phyloP scores from a whole-genome alignment of 1,139 yeast species.

The Suhomyces yuchorum region DNA sequence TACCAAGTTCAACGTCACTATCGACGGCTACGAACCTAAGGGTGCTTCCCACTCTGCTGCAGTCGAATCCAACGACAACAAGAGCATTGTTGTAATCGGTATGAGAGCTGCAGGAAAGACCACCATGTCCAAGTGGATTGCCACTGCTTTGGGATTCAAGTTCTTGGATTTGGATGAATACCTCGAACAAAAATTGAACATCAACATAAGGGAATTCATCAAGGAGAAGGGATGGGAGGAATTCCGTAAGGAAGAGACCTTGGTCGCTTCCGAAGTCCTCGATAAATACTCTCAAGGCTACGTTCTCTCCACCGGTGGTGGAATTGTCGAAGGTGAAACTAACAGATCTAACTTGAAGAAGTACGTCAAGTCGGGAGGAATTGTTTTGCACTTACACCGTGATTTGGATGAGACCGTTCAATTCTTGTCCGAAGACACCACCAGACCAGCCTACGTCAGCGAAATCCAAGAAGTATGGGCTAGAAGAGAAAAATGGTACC shows the following conservation, averaged over 20 bases:
- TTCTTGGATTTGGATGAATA: conserved; percentile 77
- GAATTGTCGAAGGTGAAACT: conserved; percentile 78
- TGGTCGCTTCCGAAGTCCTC: conserved; percentile 56
- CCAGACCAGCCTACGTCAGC: conserved; percentile 83
- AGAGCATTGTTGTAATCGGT: conserved; percentile 82
- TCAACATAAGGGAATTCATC: conserved; percentile 67
- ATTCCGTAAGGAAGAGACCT: conserved; percentile 73
- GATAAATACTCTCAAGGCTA: conserved; percentile 52
- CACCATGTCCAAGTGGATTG: conserved; percentile 80
- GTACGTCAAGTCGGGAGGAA: conserved; percentile 60
- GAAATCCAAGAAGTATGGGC: conserved; percentile 84
- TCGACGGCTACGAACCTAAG: conserved; percentile 66
- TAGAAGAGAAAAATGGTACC: conserved; percentile 78
- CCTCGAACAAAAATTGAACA: conserved; percentile 58
- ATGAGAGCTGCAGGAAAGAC: conserved; percentile 99
- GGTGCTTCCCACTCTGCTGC: conserved; percentile 2
- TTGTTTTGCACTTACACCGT: conserved; percentile 89
- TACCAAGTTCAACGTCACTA: conserved; percentile 59
- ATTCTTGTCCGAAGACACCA: conserved; percentile 72
- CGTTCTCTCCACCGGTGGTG: conserved; percentile 95
- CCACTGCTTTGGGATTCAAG: conserved; percentile 68
- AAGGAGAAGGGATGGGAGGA: conserved; percentile 79
- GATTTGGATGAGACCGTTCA: conserved; percentile 77
- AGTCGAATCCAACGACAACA: conserved; percentile 25
- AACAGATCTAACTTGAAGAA: conserved; percentile 64